phyloP scores from a whole-genome alignment of 768 basidiomycete species.

The Leccinum fibrillosum region DNA sequence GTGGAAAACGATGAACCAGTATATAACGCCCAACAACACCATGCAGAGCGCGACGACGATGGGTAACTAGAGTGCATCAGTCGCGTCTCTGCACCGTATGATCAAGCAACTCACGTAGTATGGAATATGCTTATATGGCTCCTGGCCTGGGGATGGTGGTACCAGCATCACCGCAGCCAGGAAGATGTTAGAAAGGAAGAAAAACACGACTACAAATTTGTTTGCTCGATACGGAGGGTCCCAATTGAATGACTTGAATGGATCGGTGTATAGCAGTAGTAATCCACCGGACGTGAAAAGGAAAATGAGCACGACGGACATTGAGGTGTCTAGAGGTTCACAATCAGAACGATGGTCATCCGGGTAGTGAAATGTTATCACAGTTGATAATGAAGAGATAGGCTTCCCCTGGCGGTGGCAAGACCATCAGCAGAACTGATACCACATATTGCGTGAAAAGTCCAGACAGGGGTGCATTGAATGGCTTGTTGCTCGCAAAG shows the following conservation, averaged over 20 bases:
- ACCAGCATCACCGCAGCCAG: slow-evolving; percentile 59
- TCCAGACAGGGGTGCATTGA: slow-evolving; percentile 61
- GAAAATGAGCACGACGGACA: slow-evolving; percentile 57
- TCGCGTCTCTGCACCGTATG: not conserved
- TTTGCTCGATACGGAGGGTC: slow-evolving; percentile 62
- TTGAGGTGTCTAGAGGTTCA: slow-evolving; percentile 47
- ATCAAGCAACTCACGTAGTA: slow-evolving; percentile 55
- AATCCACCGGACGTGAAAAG: slow-evolving; percentile 58
- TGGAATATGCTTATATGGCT: slow-evolving; percentile 55
- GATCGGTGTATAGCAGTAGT: slow-evolving; percentile 52
- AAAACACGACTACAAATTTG: slow-evolving; percentile 45
- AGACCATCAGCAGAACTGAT: slow-evolving; percentile 51
- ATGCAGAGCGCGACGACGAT: slow-evolving; percentile 44
- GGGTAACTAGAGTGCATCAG: slow-evolving; percentile 41
- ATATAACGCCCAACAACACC: slow-evolving; percentile 46
- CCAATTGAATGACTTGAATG: slow-evolving; percentile 49
- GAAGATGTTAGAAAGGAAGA: slow-evolving; percentile 65
- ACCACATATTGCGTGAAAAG: slow-evolving; percentile 60
- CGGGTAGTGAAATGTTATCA: slow-evolving; percentile 22
- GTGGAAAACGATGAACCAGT: slow-evolving; percentile 54
- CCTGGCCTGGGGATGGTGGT: slow-evolving; percentile 51
- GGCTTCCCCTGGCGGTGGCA: slow-evolving; percentile 68
- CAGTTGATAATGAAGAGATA: slow-evolving; percentile 69
- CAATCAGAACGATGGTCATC: not conserved
- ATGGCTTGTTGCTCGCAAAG: slow-evolving; percentile 71